Conservation (phyloP, 805 yeast genomes). For the Candida caryicola region DNA sequence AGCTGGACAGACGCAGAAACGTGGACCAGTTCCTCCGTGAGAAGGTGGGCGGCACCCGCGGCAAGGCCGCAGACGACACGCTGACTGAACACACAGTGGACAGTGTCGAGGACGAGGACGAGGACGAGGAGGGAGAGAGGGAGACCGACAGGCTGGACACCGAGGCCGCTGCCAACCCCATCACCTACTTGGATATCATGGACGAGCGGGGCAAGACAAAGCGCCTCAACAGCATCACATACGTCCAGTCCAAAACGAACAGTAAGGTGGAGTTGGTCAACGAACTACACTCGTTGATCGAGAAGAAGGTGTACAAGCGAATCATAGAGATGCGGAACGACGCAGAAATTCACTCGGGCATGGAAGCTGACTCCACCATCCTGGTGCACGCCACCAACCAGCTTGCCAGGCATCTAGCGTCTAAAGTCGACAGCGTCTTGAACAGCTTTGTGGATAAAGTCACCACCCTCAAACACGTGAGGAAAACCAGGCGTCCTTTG, state of each 20-base stretch:
- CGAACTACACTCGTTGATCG: constrained; percentile 18
- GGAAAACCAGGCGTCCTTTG: neutral
- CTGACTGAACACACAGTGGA: constrained; percentile 1
- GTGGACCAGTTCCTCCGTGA: neutral
- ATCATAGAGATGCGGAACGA: constrained; percentile 1
- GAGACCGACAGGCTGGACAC: constrained; percentile 10
- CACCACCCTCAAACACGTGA: neutral
- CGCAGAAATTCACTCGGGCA: constrained; percentile 1
- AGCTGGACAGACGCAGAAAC: neutral
- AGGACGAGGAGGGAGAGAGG: constrained; percentile 4
- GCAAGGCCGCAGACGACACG: no score
- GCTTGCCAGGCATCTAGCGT: constrained; percentile 8
- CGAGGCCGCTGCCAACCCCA: constrained; percentile 2
- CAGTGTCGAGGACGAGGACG: constrained; percentile 9
- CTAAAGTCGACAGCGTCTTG: constrained; percentile 10
- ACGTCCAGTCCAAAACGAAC: constrained; percentile 13
- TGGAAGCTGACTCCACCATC: constrained; percentile 5
- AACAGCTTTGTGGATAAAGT: constrained; percentile 3
- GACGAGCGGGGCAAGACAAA: constrained; percentile 1
- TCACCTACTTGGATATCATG: constrained; percentile 1
- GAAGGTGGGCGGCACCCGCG: no score
- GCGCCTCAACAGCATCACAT: constrained; percentile 1
- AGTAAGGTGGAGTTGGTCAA: constrained; percentile 22
- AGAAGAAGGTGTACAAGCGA: constrained; percentile 11
- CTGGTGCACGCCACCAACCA: constrained; percentile 3